phyloP scores from a whole-genome alignment of 257 asterid genomes.

The Solanum stenotomum region DNA sequence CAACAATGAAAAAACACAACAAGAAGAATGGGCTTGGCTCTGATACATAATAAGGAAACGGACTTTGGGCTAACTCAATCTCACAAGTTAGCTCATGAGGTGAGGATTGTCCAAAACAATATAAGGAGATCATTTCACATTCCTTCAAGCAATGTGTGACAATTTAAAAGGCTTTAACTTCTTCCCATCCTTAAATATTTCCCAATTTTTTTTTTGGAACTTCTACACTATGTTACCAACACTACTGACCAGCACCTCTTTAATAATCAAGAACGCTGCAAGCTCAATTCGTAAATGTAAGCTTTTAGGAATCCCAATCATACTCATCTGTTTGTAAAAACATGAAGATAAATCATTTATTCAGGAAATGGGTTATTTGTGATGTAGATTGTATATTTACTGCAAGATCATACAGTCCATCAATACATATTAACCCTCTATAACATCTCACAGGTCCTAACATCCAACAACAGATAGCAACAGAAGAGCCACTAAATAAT shows the following conservation, averaged over 20 bases:
- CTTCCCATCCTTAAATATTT: not conserved
- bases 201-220: not conserved
- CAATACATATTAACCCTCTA: not conserved
- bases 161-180: not conserved
- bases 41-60: not conserved
- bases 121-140: not conserved
- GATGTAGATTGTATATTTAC: not conserved
- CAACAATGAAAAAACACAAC: not conserved
- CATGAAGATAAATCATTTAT: not conserved
- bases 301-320: not conserved
- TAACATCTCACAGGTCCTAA: not conserved
- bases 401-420: not conserved
- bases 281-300: not conserved
- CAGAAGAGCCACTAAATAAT: not conserved
- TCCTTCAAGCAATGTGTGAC: not conserved
- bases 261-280: not conserved
- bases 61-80: not conserved
- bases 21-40: not conserved
- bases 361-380: not conserved
- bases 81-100: not conserved
- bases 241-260: not conserved
- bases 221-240: not conserved
- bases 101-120: not conserved
- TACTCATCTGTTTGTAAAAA: not conserved
- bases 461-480: not conserved